Evolutionary conservation across 148 eudicot genomes (phyloP).

Genomic region (Camellia japonica): DNA sequence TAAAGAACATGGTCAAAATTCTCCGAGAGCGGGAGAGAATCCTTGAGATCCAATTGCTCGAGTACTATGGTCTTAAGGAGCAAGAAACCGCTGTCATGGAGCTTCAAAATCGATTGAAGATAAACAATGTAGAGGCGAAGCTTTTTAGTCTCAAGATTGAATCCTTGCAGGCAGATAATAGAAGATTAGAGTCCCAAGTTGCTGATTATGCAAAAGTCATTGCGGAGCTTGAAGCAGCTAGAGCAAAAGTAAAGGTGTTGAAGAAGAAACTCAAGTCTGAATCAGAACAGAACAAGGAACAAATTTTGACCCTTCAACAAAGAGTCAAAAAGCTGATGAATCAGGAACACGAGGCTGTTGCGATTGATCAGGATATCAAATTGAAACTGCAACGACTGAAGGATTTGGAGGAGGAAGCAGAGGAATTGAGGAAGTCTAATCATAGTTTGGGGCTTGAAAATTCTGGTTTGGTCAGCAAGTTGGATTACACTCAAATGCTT

Average conservation of each 20-base stretch:
- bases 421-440: constrained; percentile 53
- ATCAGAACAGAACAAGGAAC: constrained; percentile 60
- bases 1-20: constrained; percentile 45
- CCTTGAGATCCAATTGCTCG: constrained; percentile 73
- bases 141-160: constrained; percentile 64
- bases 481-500: constrained; percentile 64
- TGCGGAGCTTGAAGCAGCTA: constrained; percentile 73
- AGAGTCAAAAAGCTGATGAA: constrained; percentile 53
- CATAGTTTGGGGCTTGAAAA: constrained; percentile 51
- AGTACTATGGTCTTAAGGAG: constrained; percentile 84
- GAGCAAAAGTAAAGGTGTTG: constrained; percentile 57
- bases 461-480: constrained; percentile 49
- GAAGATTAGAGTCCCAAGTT: constrained; percentile 56
- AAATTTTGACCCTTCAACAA: constrained; percentile 56
- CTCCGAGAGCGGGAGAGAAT: constrained; percentile 66
- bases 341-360: constrained; percentile 34
- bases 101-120: constrained; percentile 66
- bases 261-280: constrained; percentile 64
- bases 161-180: constrained; percentile 66
- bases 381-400: constrained; percentile 31
- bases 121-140: constrained; percentile 64
- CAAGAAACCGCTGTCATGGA: constrained; percentile 70
- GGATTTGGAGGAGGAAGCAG: constrained; percentile 59
- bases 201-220: constrained; percentile 59
- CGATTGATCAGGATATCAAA: constrained; percentile 22